Evolutionary conservation across 2,329 filamentous ascomycete species (phyloP).

Genomic region (Colletotrichum lentis): DNA sequence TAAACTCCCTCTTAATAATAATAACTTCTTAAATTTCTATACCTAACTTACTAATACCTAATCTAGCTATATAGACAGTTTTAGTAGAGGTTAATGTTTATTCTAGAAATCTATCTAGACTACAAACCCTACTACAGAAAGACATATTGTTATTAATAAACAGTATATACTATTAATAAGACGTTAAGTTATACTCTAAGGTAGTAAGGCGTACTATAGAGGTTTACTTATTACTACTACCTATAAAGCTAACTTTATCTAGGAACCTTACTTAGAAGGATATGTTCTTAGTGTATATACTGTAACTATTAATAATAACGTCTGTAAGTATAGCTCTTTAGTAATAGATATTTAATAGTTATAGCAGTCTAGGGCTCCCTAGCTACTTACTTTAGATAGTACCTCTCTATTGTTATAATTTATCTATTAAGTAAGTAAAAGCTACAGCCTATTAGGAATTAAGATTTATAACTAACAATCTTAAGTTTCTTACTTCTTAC

Average conservation of each 20-base stretch:
- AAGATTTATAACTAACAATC: neutral
- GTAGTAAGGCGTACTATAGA: too few relatives aligned
- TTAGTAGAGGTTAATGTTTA: too few relatives aligned
- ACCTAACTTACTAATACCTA: too few relatives aligned
- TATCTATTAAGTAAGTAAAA: slow-evolving; percentile 1
- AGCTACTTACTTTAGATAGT: neutral
- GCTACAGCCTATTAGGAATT: neutral
- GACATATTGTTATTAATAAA: too few relatives aligned
- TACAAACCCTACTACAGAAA: too few relatives aligned
- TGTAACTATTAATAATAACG: neutral
- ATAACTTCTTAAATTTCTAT: slow-evolving; percentile 4
- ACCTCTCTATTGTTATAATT: neutral
- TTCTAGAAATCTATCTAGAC: neutral
- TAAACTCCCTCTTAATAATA: neutral
- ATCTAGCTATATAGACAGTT: neutral
- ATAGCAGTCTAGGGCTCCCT: neutral
- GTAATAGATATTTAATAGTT: slow-evolving; percentile 15
- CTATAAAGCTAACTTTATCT: neutral
- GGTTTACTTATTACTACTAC: neutral
- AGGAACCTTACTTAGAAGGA: neutral
- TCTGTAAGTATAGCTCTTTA: slow-evolving; percentile 12
- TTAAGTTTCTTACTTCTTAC: neutral
- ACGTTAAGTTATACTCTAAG: too few relatives aligned
- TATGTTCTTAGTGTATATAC: neutral
- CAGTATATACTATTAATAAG: too few relatives aligned